phyloP scores from a whole-genome alignment of 208 protist species.

The Wallacemonas collosoma region DNA sequence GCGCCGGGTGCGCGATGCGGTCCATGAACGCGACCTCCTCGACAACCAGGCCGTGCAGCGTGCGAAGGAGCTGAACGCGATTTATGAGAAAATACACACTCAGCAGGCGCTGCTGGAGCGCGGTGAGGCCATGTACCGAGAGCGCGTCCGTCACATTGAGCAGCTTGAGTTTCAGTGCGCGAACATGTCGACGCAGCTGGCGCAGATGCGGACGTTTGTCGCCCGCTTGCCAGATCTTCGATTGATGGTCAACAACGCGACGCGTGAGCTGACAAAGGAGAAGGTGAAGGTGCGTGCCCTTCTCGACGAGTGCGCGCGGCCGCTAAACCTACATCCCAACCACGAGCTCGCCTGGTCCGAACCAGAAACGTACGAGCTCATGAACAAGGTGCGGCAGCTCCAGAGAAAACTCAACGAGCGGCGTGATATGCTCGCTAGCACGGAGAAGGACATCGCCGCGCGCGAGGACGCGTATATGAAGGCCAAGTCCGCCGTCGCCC shows the following conservation, averaged over 20 bases:
- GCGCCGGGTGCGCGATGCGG: conserved; percentile 91
- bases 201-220: conserved; percentile 49
- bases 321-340: conserved; percentile 97
- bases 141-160: conserved; percentile 67
- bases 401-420: conserved; percentile 96
- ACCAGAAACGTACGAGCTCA: conserved; percentile 93
- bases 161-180: conserved; percentile 65
- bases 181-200: conserved; percentile 53
- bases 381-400: conserved; percentile 94
- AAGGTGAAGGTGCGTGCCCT: conserved; percentile 89
- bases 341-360: conserved; percentile 95
- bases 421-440: conserved; percentile 92
- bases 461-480: conserved; percentile 94
- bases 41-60: conserved; percentile 93
- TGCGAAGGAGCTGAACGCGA: conserved; percentile 92
- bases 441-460: conserved; percentile 89
- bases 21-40: conserved; percentile 95
- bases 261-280: conserved; percentile 70
- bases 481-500: conserved; percentile 92
- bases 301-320: conserved; percentile 93
- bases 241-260: conserved; percentile 63
- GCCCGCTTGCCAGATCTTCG: conserved; percentile 62
- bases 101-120: conserved; percentile 93
- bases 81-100: conserved; percentile 98
- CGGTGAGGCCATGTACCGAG: conserved; percentile 93